Conservation (phyloP, 2,329 filamentous ascomycete genomes). For the Beauveria sp. region DNA sequence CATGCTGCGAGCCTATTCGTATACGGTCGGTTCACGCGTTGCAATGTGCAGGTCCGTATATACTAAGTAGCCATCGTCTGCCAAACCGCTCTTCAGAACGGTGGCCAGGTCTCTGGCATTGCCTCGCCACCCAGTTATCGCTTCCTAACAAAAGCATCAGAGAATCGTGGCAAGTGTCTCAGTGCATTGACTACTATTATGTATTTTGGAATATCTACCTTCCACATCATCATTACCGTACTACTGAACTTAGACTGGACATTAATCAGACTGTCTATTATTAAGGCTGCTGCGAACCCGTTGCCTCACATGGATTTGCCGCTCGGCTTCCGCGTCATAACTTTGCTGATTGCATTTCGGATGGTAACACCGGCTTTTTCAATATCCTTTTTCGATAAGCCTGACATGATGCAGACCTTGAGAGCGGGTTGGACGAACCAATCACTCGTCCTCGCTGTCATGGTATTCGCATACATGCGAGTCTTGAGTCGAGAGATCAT, state of each 20-base stretch:
- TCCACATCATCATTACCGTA: neutral
- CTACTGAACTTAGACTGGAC: neutral
- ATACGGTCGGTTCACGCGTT: no score
- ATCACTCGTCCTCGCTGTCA: constrained; percentile 59
- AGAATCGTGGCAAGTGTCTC: neutral
- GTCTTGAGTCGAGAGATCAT: constrained; percentile 82
- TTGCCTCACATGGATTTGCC: constrained; percentile 20
- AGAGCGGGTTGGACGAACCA: constrained; percentile 72
- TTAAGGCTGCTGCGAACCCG: neutral
- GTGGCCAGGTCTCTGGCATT: neutral
- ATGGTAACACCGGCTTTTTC: constrained; percentile 88
- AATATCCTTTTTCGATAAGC: constrained; percentile 85
- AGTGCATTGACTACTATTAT: neutral
- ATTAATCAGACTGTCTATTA: neutral
- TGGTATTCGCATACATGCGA: constrained; percentile 56
- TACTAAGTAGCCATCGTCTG: no score
- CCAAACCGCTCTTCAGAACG: no score
- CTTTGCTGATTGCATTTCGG: constrained; percentile 87
- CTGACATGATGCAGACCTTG: constrained; percentile 85
- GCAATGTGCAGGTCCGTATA: no score
- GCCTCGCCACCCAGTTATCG: neutral
- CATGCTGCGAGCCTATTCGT: neutral
- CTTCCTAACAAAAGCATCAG: neutral
- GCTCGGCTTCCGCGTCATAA: constrained; percentile 62
- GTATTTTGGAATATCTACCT: neutral